A percentile compares a stretch with the other conserved stretches of the same genome.
Conservation (phyloP, 139 green algal genomes). For the Mesotaenium endlicherianum region DNA sequence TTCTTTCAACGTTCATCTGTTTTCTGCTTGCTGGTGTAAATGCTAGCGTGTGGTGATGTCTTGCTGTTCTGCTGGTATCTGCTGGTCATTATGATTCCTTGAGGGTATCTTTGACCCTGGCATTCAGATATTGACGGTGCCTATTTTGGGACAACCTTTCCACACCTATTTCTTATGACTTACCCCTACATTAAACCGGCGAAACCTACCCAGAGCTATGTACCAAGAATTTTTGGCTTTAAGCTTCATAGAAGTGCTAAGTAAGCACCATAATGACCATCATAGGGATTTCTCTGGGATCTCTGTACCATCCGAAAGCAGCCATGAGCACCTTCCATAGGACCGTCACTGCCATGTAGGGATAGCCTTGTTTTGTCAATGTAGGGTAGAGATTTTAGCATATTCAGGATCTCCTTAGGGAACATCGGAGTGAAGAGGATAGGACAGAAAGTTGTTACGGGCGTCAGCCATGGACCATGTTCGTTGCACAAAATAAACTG, state of each 20-base stretch:
- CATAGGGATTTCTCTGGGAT: no score
- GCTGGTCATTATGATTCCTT: background rate
- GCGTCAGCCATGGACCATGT: no score
- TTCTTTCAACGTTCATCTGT: background rate
- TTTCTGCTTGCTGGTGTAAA: background rate
- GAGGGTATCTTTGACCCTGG: background rate
- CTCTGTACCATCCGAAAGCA: no score
- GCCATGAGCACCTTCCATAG: no score
- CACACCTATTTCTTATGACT: conserved; percentile 93
- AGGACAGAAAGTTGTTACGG: no score
- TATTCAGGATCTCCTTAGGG: no score
- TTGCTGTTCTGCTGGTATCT: background rate
- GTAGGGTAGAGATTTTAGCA: no score
- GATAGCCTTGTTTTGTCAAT: no score
- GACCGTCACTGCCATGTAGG: no score
- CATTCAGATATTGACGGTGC: conserved; percentile 75
- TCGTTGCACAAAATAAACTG: no score
- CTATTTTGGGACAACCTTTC: conserved; percentile 96
- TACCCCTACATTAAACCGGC: conserved; percentile 73
- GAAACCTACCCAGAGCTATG: conserved; percentile 66
- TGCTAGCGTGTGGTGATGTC: background rate
- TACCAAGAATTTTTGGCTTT: conserved; percentile 94
- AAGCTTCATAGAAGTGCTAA: conserved; percentile 69
- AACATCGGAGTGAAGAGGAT: no score
- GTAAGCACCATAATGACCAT: no score